Percentiles rank a stretch among this genome's conserved stretches.
Conservation (phyloP, 2,329 filamentous ascomycete genomes). For the Colletotrichum shisoi region DNA sequence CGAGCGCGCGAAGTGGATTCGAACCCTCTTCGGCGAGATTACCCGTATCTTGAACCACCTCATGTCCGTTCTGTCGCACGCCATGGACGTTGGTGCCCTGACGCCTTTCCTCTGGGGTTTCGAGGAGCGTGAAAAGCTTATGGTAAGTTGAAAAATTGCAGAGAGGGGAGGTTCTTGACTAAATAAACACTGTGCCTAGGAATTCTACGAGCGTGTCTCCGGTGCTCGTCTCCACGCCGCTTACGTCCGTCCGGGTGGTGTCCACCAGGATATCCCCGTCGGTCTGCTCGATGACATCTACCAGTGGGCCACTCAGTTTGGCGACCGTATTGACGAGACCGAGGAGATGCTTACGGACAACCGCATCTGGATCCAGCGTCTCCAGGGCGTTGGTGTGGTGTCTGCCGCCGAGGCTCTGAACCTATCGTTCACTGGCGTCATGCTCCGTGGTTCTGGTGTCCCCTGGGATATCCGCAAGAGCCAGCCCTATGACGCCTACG, state of each 20-base stretch:
- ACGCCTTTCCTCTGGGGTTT: slow-evolving; percentile 99
- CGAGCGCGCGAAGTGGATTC: slow-evolving; percentile 94
- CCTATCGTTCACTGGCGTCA: slow-evolving; percentile 95
- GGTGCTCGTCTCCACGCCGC: slow-evolving; percentile 96
- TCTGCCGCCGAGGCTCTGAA: slow-evolving; percentile 93
- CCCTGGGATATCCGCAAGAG: slow-evolving; percentile 98
- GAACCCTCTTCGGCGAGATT: slow-evolving; percentile 93
- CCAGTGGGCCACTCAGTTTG: slow-evolving; percentile 99
- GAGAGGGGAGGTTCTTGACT: background rate
- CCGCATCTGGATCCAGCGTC: slow-evolving; percentile 96
- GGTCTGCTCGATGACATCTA: slow-evolving; percentile 98
- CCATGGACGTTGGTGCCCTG: slow-evolving; percentile 97
- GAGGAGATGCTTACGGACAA: slow-evolving; percentile 99
- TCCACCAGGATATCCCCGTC: slow-evolving; percentile 91
- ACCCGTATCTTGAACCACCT: slow-evolving; percentile 95
- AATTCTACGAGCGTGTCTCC: slow-evolving; percentile 99
- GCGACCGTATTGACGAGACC: slow-evolving; percentile 97
- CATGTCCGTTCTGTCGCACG: slow-evolving; percentile 96
- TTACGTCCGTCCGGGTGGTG: slow-evolving; percentile 95
- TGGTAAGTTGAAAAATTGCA: slow-evolving; percentile 69
- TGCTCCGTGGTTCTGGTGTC: slow-evolving; percentile 95
- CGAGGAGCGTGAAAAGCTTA: slow-evolving; percentile 99
- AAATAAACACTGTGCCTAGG: slow-evolving; percentile 63
- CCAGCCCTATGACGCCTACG: slow-evolving; percentile 96
- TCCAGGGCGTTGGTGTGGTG: slow-evolving; percentile 90